A percentile compares a stretch with the other conserved stretches of the same genome.
phyloP scores from a whole-genome alignment of 2,329 filamentous ascomycete species.

The Fusarium sp. region DNA sequence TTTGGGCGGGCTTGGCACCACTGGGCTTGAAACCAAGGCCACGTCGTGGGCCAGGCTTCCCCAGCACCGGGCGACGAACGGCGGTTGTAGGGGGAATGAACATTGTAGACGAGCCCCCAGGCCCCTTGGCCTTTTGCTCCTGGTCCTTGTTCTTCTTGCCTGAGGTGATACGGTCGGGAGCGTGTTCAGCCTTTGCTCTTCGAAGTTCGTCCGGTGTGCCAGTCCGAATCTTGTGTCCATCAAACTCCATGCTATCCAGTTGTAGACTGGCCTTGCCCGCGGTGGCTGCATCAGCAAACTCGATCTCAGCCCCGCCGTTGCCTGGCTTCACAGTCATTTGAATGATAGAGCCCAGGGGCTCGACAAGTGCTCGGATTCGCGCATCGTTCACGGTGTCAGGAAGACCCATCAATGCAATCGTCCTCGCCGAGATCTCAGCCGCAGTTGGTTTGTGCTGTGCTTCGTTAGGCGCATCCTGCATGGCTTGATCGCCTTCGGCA shows the following conservation, averaged over 20 bases:
- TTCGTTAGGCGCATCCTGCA: slow-evolving; percentile 46
- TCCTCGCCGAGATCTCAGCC: slow-evolving; percentile 70
- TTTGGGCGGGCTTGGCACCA: slow-evolving; percentile 33
- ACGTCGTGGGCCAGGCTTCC: slow-evolving; percentile 54
- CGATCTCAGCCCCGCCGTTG: slow-evolving; percentile 86
- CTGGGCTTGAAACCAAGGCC: slow-evolving; percentile 56
- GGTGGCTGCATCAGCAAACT: slow-evolving; percentile 76
- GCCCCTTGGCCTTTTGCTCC: slow-evolving; percentile 34
- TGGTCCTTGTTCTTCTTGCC: slow-evolving; percentile 47
- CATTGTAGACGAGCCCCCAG: slow-evolving; percentile 30
- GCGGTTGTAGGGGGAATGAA: slow-evolving; percentile 59
- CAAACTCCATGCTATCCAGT: slow-evolving; percentile 67
- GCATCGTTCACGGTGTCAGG: slow-evolving; percentile 94
- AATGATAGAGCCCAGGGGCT: slow-evolving; percentile 75
- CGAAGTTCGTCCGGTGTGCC: slow-evolving; percentile 67
- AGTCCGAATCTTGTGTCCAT: slow-evolving; percentile 63
- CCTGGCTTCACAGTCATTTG: slow-evolving; percentile 84
- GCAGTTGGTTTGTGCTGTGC: slow-evolving; percentile 52
- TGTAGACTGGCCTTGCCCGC: slow-evolving; percentile 77
- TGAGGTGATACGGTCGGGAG: slow-evolving; percentile 47
- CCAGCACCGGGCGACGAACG: slow-evolving; percentile 57
- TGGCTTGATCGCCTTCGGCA: slow-evolving; percentile 55
- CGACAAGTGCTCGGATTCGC: slow-evolving; percentile 78
- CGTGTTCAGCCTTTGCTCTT: slow-evolving; percentile 58
- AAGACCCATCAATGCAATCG: slow-evolving; percentile 83